Base-by-base conservation (phyloP, 2,329 filamentous ascomycete genomes). In the Fusarium sp. region DNA sequence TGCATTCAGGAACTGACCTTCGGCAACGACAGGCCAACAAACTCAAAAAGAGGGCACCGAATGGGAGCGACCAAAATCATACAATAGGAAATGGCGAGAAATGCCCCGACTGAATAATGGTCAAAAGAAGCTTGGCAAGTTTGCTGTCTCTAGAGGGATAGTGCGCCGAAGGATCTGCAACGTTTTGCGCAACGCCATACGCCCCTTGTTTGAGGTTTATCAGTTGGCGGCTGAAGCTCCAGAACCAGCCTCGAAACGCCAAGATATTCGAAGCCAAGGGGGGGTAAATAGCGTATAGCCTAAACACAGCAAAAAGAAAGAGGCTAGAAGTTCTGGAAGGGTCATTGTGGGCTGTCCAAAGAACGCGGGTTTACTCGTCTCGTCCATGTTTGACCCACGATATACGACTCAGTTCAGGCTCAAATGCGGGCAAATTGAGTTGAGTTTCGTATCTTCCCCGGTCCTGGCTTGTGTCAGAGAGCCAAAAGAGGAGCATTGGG, bases 241-340 rank as follows among this genome's bases (percentile, higher is more conserved):
- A 60, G 60, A 68, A 46, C 36, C 43, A 59, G 66, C 65, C 65
- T 68, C 60, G 54, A 55, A 66, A 61, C 45, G 66, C 65, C 53
- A 68, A 69, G 65, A 49, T 18, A 20, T 44, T 59, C 33, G 45
- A 15, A 40, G 51, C 28, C 28, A 31, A 54, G 52, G 53, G 59
- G 59, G 65, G 54, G 28, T 48, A 33, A 28, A 44, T 53, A 31
- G 42, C 52, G 38, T 39, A 34, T n/a, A 17, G n/a, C 7, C 28
- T 31, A 31, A 31, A 31, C 38, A 34, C 20, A 39, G 31, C 17
- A 52, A 10, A 17, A 28, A 39, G 52, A 64, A 66, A 28, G 50
- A 44, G 38, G 22, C 31, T 61, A 50, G 49, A 69, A 44, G 31
- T 43, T 55, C 49, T 57, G 40, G 46, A 62, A 56, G 50, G 34